These are phyloP conservation scores for Scopulariopsis brevicaulis DNA, from an alignment of 2,329 filamentous ascomycete species.

Conservation along the genomic window DNA sequence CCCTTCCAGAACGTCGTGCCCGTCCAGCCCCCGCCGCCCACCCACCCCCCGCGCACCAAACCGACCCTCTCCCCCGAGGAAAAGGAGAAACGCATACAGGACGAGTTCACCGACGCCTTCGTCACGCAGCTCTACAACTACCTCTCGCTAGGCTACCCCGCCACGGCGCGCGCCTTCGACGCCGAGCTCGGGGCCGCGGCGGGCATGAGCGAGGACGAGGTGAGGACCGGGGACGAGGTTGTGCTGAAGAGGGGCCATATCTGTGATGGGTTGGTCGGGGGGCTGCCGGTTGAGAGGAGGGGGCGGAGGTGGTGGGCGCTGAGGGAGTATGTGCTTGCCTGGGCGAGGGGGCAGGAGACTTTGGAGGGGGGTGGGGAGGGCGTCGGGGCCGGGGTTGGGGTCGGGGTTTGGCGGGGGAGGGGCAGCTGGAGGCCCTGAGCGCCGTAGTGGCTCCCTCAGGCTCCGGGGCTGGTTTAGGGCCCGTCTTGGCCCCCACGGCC, in stretches of 20 bases:
- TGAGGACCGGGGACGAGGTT: constrained; percentile 58
- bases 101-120: constrained; percentile 73
- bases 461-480: no score
- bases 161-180: constrained; percentile 73
- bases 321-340: constrained; percentile 74
- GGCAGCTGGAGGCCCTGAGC: background rate
- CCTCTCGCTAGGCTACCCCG: constrained; percentile 82
- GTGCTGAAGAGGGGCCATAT: constrained; percentile 63
- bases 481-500: no score
- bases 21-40: background rate
- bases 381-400: background rate
- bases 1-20: constrained; percentile 1
- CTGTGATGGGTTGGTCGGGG: constrained; percentile 35
- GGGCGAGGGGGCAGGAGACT: constrained; percentile 77
- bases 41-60: background rate
- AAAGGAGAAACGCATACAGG: constrained; percentile 39
- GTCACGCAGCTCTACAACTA: constrained; percentile 98
- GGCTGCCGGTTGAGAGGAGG: constrained; percentile 35
- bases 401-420: background rate
- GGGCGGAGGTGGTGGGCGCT: constrained; percentile 72
- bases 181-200: constrained; percentile 77
- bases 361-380: constrained; percentile 46
- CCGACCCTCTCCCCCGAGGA: constrained; percentile 11
- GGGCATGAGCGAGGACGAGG: constrained; percentile 49
- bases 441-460: background rate